Base-by-base conservation (phyloP, 2,329 filamentous ascomycete genomes). In the Pseudocercospora cruenta region DNA sequence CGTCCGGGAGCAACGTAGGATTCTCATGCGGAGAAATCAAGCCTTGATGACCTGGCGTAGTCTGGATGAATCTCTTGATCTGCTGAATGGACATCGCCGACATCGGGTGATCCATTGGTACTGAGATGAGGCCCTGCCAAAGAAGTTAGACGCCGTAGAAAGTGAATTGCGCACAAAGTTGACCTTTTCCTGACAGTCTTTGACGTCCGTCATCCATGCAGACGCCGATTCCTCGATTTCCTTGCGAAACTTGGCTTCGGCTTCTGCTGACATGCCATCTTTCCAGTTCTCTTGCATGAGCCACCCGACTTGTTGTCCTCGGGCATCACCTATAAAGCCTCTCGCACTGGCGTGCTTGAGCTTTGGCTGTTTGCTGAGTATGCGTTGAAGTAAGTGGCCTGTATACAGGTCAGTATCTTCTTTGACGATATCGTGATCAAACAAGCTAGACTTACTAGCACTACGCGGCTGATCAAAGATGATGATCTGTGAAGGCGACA, bases 1-100 rank as follows among this genome's bases (percentile, higher is more conserved):
- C 73, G 65, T 81, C 77, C 1, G 79, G 72, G 10, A 81, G 64
- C 7, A 79, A 49, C 0, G 79, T 80, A 26, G 58, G 61, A 36
- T 68, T 68, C 36, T 57, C 54, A 12, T 4, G 7, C 14, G 28
- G 7, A 31, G 28, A 9, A 5, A 31, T 4, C 22, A 12, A 21
- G 47, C 22, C 47, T 51, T 51, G 47, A n/a, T 45, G 31, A 28
- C 2, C 22, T 9, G 24, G 10, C 19, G n/a, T 24, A 16, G 39
- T 51, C 33, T 61, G 24, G 45, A 61, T 53, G 45, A 51, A 61
- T 5, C 36, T 53, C 14, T 36, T 7, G n/a, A 61, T 36, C 2
- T 28, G 14, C 14, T 31, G 24, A 8, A 45, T 39, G 2, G 36
- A 12, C 10, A 36, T 26, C 33, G 58, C 36, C 3, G 14, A 28